Conservation (phyloP, 1,284 basidiomycete species). For the Sphagnurus paluster region DNA sequence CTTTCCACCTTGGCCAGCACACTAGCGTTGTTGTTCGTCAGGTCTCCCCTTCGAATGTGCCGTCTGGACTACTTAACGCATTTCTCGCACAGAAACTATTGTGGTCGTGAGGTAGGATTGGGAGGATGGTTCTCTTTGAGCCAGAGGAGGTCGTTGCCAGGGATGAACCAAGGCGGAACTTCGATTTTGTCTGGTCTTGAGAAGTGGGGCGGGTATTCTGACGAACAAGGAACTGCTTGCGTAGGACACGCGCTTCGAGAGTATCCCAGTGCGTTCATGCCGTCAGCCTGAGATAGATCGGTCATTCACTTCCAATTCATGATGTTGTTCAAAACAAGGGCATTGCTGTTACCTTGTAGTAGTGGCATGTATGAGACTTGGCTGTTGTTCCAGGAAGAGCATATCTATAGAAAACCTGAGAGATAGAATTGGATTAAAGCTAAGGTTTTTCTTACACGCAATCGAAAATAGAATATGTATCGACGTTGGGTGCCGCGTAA, state of each 20-base stretch:
- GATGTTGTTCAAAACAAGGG: neutral
- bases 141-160: constrained; percentile 18
- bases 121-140: constrained; percentile 18
- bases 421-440: neutral
- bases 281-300: constrained; percentile 14
- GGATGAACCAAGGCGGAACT: constrained; percentile 18
- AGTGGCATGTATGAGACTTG: constrained; percentile 18
- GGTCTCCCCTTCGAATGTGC: too few relatives aligned
- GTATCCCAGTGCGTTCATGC: constrained; percentile 15
- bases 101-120: neutral
- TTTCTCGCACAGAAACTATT: too few relatives aligned
- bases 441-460: constrained; percentile 25
- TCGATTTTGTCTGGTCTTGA: constrained; percentile 21
- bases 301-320: neutral
- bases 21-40: too few relatives aligned
- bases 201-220: constrained; percentile 15
- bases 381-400: constrained; percentile 8
- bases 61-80: too few relatives aligned
- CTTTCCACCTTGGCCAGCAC: too few relatives aligned
- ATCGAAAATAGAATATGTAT: constrained; percentile 26
- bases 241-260: constrained; percentile 14
- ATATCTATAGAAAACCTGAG: constrained; percentile 9
- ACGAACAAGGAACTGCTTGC: constrained; percentile 19
- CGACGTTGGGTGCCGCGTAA: constrained; percentile 18
- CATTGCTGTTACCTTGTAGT: constrained; percentile 22